A percentile compares a stretch with the other conserved stretches of the same genome.
Conservation (phyloP, 2,329 filamentous ascomycete genomes). For the Aspergillus pseudoglaucus region DNA sequence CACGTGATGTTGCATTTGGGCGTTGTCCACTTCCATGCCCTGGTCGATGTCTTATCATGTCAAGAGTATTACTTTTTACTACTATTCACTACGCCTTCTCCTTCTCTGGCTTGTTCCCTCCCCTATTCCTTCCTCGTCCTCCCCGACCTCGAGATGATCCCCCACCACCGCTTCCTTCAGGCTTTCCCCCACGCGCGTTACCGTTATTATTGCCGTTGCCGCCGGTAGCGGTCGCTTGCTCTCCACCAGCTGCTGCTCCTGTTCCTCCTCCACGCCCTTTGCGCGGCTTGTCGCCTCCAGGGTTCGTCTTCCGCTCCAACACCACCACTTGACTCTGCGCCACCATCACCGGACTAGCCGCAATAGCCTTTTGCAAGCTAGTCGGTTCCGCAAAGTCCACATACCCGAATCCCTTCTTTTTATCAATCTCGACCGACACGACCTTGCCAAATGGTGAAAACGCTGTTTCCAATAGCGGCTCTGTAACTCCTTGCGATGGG, state of each 20-base stretch:
- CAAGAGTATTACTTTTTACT: too few species aligned
- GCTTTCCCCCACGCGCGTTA: slow-evolving; percentile 4
- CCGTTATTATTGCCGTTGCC: slow-evolving; percentile 3
- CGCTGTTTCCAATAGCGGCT: slow-evolving; percentile 66
- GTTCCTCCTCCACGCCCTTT: slow-evolving; percentile 22
- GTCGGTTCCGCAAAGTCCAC: slow-evolving; percentile 75
- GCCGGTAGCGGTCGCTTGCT: slow-evolving; percentile 1
- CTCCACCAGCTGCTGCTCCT: slow-evolving; percentile 6
- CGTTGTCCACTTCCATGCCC: too few species aligned
- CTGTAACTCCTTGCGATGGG: slow-evolving; percentile 84
- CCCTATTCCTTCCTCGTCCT: slow-evolving; percentile 13
- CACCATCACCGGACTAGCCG: slow-evolving; percentile 72
- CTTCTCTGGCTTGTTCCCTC: slow-evolving; percentile 2
- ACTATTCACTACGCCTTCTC: not conserved
- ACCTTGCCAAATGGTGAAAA: slow-evolving; percentile 69
- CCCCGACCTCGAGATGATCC: slow-evolving; percentile 13
- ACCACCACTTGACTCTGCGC: slow-evolving; percentile 83
- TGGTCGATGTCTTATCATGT: too few species aligned
- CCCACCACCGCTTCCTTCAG: slow-evolving; percentile 12
- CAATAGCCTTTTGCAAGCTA: slow-evolving; percentile 68
- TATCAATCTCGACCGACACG: slow-evolving; percentile 81
- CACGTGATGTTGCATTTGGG: too few species aligned
- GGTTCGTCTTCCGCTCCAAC: slow-evolving; percentile 52
- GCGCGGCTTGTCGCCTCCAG: slow-evolving; percentile 24
- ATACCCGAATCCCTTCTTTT: slow-evolving; percentile 90